These are phyloP conservation scores for Colletotrichum sp. DNA, from an alignment of 2,329 filamentous ascomycete species.

Conservation along the genomic window DNA sequence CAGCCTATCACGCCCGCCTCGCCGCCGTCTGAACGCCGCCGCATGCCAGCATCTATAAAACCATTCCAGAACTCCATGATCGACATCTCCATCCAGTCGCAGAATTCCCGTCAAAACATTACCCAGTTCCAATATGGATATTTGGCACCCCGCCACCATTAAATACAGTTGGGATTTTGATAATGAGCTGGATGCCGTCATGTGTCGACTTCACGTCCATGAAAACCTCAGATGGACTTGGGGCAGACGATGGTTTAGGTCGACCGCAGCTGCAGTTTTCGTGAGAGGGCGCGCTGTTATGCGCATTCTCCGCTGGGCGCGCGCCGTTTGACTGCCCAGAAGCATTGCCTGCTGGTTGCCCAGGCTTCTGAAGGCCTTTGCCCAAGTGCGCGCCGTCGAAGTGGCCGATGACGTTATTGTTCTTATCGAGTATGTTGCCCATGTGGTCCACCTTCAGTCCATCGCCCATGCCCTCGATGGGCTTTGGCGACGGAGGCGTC, in stretches of 20 bases:
- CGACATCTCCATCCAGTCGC: background rate
- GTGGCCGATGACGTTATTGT: conserved; percentile 50
- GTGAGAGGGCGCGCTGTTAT: conserved; percentile 24
- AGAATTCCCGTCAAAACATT: background rate
- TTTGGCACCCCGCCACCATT: conserved; percentile 38
- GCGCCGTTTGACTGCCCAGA: background rate
- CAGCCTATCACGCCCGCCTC: background rate
- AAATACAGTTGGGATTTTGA: conserved; percentile 62
- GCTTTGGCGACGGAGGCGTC: conserved; percentile 26
- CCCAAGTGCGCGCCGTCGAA: conserved; percentile 40
- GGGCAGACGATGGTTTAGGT: conserved; percentile 37
- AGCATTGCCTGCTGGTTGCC: background rate
- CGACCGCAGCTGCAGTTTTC: conserved; percentile 33
- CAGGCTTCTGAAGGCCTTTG: conserved; percentile 48
- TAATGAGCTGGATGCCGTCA: conserved; percentile 62
- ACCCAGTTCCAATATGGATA: conserved; percentile 31
- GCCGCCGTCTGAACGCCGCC: conserved; percentile 20
- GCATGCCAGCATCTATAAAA: conserved; percentile 13
- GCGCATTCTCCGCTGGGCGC: conserved; percentile 25
- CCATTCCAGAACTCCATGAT: conserved; percentile 14
- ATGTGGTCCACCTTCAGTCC: conserved; percentile 46
- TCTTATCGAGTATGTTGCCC: conserved; percentile 51
- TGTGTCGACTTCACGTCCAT: conserved; percentile 62
- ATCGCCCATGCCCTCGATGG: conserved; percentile 38
- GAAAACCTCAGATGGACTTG: conserved; percentile 58